Percentiles rank a stretch among this genome's conserved stretches.
These are phyloP conservation scores for Metroxylon sagu DNA, from an alignment of 176 grass and related monocot species.

Conservation along the genomic window DNA sequence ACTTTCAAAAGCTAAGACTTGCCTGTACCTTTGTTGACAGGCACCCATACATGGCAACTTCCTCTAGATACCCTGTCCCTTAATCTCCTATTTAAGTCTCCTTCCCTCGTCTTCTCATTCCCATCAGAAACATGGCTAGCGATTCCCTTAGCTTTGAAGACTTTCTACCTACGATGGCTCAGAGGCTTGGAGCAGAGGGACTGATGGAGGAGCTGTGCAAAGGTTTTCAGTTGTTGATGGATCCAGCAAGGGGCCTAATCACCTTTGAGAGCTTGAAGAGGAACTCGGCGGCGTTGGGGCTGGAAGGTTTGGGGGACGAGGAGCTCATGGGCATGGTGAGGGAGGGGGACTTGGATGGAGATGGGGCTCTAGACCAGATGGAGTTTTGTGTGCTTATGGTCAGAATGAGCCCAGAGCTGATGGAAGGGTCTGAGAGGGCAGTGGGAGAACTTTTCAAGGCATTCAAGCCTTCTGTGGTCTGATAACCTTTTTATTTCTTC, in stretches of 20 bases:
- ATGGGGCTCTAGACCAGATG: slow-evolving; percentile 23
- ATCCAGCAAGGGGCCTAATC: slow-evolving; percentile 14
- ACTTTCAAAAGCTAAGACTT: too few relatives aligned
- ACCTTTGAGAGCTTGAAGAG: slow-evolving; percentile 31
- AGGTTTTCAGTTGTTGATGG: slow-evolving; percentile 37
- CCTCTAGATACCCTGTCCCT: too few relatives aligned
- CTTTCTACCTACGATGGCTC: background rate
- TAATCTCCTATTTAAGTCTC: too few relatives aligned
- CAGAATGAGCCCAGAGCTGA: slow-evolving; percentile 28
- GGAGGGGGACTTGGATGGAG: slow-evolving; percentile 34
- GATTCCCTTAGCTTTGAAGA: too few relatives aligned
- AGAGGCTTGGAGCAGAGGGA: slow-evolving; percentile 22
- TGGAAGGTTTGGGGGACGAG: slow-evolving; percentile 23
- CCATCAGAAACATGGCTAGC: too few relatives aligned
- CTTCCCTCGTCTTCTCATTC: too few relatives aligned
- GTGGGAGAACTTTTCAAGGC: too few relatives aligned
- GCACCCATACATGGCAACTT: too few relatives aligned
- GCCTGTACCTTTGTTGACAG: too few relatives aligned
- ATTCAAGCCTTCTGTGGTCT: too few relatives aligned
- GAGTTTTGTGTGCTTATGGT: slow-evolving; percentile 44
- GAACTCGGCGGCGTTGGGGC: slow-evolving; percentile 20
- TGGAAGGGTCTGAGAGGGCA: background rate
- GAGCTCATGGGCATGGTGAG: slow-evolving; percentile 29
- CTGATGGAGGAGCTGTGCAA: slow-evolving; percentile 45
- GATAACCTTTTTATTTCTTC: too few relatives aligned